Evolutionary conservation across 2,329 filamentous ascomycete species (phyloP).

Genomic region (Lasiodiplodia gonubiensis): DNA sequence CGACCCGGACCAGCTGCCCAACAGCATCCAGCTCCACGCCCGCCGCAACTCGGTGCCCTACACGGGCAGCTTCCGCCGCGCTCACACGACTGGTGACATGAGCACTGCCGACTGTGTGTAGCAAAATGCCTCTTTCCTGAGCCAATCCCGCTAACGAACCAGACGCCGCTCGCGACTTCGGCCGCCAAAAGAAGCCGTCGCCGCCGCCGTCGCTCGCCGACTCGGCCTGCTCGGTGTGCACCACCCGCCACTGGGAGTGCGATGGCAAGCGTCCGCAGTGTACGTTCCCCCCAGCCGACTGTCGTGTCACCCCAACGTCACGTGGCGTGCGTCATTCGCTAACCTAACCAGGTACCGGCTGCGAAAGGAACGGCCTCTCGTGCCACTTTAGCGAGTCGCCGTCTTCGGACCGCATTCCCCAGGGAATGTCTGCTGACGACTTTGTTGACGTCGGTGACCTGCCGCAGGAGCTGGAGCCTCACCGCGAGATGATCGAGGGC

Average conservation of each 20-base stretch:
- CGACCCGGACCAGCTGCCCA: conserved; percentile 2
- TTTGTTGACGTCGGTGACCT: conserved; percentile 5
- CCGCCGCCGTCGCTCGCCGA: conserved; percentile 27
- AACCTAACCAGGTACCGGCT: conserved; percentile 6
- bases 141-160: background rate
- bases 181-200: conserved; percentile 14
- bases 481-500: conserved; percentile 25
- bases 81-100: conserved; percentile 19
- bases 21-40: conserved; percentile 9
- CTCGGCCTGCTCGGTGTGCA: conserved; percentile 27
- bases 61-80: conserved; percentile 15
- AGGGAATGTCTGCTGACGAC: conserved; percentile 19
- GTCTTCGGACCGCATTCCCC: background rate
- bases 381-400: conserved; percentile 24
- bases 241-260: conserved; percentile 22
- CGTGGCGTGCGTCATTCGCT: conserved; percentile 6
- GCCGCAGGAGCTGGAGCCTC: conserved; percentile 15
- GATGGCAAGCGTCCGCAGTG: conserved; percentile 24
- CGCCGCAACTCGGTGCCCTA: conserved; percentile 17
- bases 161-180: conserved; percentile 8
- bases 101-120: conserved; percentile 11
- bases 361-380: conserved; percentile 20
- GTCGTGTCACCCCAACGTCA: conserved; percentile 15
- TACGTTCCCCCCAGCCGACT: background rate
- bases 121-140: background rate